phyloP scores from a whole-genome alignment of 805 yeast genomes.

The Wickerhamiella sorbophila region DNA sequence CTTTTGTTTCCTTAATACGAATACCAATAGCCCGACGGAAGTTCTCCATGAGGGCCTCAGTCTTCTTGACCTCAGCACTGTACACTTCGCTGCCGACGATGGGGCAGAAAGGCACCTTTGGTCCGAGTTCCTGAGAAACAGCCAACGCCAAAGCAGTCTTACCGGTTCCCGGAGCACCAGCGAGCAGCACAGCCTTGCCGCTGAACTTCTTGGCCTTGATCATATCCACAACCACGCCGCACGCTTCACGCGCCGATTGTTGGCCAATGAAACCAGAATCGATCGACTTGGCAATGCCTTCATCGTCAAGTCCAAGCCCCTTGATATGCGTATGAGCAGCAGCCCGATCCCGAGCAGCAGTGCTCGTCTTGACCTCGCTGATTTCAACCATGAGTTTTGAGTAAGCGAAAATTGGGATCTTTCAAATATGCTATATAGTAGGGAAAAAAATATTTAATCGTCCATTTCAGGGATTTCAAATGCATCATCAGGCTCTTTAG shows the following conservation, averaged over 20 bases:
- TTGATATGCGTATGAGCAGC: slow-evolving; percentile 96
- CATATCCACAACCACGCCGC: slow-evolving; percentile 87
- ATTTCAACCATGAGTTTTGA: slow-evolving; percentile 49
- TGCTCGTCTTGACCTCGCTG: slow-evolving; percentile 43
- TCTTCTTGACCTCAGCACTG: slow-evolving; percentile 93
- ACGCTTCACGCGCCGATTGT: slow-evolving; percentile 55
- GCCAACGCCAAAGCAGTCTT: slow-evolving; percentile 96
- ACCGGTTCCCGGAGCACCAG: slow-evolving; percentile 98
- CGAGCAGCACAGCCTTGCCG: slow-evolving; percentile 88
- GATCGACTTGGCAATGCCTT: slow-evolving; percentile 63
- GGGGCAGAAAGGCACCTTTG: slow-evolving; percentile 95
- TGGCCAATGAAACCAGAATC: slow-evolving; percentile 89
- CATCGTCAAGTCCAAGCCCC: slow-evolving; percentile 87
- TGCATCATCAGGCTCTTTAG: slow-evolving; percentile 77
- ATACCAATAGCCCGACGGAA: slow-evolving; percentile 93
- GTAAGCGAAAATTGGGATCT: neutral
- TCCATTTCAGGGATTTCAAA: slow-evolving; percentile 5
- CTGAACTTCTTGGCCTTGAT: slow-evolving; percentile 86
- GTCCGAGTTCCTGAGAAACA: slow-evolving; percentile 88
- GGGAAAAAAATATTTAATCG: too few relatives aligned
- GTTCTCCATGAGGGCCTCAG: slow-evolving; percentile 91
- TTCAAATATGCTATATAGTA: neutral
- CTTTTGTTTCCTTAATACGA: slow-evolving; percentile 91
- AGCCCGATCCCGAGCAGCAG: slow-evolving; percentile 41
- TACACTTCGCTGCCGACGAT: slow-evolving; percentile 89